Conservation (phyloP, 306 rosid species). For the Medicago arabica region DNA sequence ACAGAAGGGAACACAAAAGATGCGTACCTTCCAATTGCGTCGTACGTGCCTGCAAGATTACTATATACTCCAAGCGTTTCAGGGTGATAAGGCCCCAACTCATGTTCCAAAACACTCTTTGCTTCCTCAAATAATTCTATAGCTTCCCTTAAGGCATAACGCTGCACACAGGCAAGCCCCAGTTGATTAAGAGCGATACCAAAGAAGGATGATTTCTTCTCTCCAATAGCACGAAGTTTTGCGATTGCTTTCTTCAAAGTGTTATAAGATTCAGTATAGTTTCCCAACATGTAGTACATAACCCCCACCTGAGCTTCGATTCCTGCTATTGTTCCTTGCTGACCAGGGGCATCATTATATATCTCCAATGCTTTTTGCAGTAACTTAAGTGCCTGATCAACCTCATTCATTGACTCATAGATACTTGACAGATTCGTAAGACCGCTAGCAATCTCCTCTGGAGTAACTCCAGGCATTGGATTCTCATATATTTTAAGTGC, state of each 20-base stretch:
- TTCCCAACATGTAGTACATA: conserved; percentile 80
- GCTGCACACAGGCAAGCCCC: conserved; percentile 95
- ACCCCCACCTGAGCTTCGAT: conserved; percentile 99
- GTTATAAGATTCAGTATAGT: conserved; percentile 78
- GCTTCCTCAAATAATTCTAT: conserved; percentile 86
- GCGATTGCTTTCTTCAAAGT: conserved; percentile 69
- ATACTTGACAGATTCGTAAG: conserved; percentile 78
- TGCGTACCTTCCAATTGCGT: conserved; percentile 91
- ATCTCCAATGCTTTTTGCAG: conserved; percentile 73
- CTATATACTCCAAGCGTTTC: conserved; percentile 94
- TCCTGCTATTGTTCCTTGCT: conserved; percentile 85
- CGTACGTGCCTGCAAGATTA: conserved; percentile 96
- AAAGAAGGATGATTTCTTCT: conserved; percentile 87
- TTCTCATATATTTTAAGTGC: conserved; percentile 88
- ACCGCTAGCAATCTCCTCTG: conserved; percentile 94
- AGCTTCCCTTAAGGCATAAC: conserved; percentile 74
- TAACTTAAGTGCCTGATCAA: conserved; percentile 80
- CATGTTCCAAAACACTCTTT: conserved; percentile 73
- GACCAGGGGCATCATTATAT: conserved; percentile 84
- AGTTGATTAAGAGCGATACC: conserved; percentile 95
- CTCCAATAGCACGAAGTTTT: conserved; percentile 86
- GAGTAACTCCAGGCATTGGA: conserved; percentile 74
- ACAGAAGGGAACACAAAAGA: background rate
- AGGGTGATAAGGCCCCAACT: conserved; percentile 91
- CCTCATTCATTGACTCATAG: conserved; percentile 86